A percentile compares a stretch with the other conserved stretches of the same genome.
Conservation (phyloP, 2,329 filamentous ascomycete genomes). For the Cytospora leucostoma region DNA sequence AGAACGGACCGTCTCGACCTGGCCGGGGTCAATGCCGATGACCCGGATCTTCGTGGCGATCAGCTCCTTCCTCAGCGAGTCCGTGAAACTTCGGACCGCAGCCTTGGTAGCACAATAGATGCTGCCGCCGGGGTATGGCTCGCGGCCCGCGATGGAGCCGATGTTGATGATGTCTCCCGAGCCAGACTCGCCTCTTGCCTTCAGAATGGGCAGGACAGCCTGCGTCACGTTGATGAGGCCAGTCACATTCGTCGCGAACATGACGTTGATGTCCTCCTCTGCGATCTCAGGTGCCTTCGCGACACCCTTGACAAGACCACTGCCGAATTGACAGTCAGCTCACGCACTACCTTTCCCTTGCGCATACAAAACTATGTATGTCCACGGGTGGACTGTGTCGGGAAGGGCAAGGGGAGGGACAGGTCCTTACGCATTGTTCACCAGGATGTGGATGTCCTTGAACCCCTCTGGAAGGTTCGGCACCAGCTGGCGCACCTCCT, state of each 20-base stretch:
- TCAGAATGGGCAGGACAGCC: slow-evolving; percentile 80
- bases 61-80: slow-evolving; percentile 79
- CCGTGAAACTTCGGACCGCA: slow-evolving; percentile 81
- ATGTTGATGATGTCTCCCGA: slow-evolving; percentile 93
- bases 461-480: slow-evolving; percentile 75
- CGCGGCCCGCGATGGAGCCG: slow-evolving; percentile 86
- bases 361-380: not conserved
- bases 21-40: slow-evolving; percentile 87
- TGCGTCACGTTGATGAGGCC: slow-evolving; percentile 97
- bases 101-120: slow-evolving; percentile 96
- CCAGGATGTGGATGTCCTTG: slow-evolving; percentile 80
- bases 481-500: slow-evolving; percentile 74
- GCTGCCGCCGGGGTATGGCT: slow-evolving; percentile 79
- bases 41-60: slow-evolving; percentile 78
- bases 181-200: slow-evolving; percentile 72
- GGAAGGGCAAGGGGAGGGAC: no score
- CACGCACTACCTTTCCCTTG: not conserved
- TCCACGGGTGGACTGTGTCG: not conserved
- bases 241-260: slow-evolving; percentile 90
- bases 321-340: slow-evolving; percentile 38
- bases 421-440: slow-evolving; percentile 86
- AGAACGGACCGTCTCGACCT: slow-evolving; percentile 76
- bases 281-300: slow-evolving; percentile 82
- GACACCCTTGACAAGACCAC: slow-evolving; percentile 85
- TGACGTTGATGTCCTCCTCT: slow-evolving; percentile 77